Evolutionary conservation across 805 yeast species (phyloP).

Genomic region (Deakozyma indianensis): DNA sequence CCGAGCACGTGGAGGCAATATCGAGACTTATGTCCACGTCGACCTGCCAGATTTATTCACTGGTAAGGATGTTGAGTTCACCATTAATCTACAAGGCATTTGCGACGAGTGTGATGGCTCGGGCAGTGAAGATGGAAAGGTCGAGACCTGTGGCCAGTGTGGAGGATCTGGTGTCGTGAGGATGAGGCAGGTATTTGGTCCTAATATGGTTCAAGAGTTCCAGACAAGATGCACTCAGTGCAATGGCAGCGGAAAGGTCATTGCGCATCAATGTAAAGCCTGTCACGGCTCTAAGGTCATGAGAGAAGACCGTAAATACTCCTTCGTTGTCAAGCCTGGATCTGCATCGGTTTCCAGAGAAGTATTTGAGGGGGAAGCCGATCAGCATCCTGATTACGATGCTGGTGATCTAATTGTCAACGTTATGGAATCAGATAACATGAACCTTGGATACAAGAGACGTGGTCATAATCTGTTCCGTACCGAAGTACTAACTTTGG

Average conservation of each 20-base stretch:
- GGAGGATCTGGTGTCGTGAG: slow-evolving; percentile 59
- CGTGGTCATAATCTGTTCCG: slow-evolving; percentile 61
- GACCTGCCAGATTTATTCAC: slow-evolving; percentile 51
- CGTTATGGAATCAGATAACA: slow-evolving; percentile 36
- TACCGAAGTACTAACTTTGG: slow-evolving; percentile 58
- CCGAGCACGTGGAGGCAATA: slow-evolving; percentile 45
- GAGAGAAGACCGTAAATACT: slow-evolving; percentile 40
- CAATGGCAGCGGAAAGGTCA: slow-evolving; percentile 58
- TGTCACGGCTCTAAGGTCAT: slow-evolving; percentile 64
- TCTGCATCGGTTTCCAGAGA: slow-evolving; percentile 43
- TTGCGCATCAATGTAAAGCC: slow-evolving; percentile 45
- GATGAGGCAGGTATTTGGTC: slow-evolving; percentile 64
- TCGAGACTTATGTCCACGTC: slow-evolving; percentile 40
- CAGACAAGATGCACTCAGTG: slow-evolving; percentile 71
- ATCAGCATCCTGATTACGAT: slow-evolving; percentile 65
- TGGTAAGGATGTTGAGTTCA: slow-evolving; percentile 52
- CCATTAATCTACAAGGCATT: slow-evolving; percentile 52
- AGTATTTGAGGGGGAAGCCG: slow-evolving; percentile 61
- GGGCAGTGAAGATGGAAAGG: slow-evolving; percentile 71
- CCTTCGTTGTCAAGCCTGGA: slow-evolving; percentile 58
- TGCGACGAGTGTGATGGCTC: slow-evolving; percentile 73
- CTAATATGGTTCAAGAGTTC: slow-evolving; percentile 79
- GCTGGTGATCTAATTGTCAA: slow-evolving; percentile 69
- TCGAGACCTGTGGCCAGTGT: slow-evolving; percentile 53
- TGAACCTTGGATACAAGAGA: slow-evolving; percentile 74